Percentiles rank a stretch among this genome's conserved stretches.
phyloP scores from a whole-genome alignment of 495 filamentous ascomycete genomes.

The Aspergillus nidulans region DNA sequence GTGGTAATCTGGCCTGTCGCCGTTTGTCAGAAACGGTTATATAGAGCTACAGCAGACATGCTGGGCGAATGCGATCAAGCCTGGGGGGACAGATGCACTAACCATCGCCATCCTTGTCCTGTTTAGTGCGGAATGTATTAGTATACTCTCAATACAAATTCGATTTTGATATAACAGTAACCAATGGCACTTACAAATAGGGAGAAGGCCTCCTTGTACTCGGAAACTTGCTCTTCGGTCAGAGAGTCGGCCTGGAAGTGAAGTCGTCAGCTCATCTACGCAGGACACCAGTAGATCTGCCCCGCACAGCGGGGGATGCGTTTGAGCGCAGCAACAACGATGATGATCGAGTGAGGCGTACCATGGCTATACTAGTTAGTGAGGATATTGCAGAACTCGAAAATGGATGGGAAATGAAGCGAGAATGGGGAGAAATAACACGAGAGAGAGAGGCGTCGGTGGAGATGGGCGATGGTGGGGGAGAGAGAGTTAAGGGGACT shows the following conservation, averaged over 20 bases:
- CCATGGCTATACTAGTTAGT: constrained; percentile 28
- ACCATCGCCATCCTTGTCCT: constrained; percentile 99
- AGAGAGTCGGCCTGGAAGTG: constrained; percentile 74
- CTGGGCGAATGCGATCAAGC: not conserved
- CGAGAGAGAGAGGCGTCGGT: constrained; percentile 11
- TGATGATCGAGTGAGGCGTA: constrained; percentile 17
- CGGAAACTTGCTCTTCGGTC: constrained; percentile 98
- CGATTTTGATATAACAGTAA: not conserved
- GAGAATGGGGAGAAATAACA: constrained; percentile 13
- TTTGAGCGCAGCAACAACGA: constrained; percentile 8
- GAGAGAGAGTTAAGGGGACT: constrained; percentile 17
- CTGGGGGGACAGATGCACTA: constrained; percentile 44
- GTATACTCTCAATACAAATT: constrained; percentile 4
- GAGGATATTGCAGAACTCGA: constrained; percentile 4
- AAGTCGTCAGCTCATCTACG: constrained; percentile 22
- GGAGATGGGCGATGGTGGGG: constrained; percentile 12
- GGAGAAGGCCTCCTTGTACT: constrained; percentile 99
- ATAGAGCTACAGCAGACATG: not conserved
- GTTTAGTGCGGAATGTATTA: constrained; percentile 22
- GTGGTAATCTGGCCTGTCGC: constrained; percentile 92
- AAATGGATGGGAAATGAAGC: constrained; percentile 17
- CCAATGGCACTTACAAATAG: constrained; percentile 73
- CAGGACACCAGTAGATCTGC: constrained; percentile 24
- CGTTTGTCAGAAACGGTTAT: constrained; percentile 1
- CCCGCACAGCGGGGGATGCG: constrained; percentile 37